Base-by-base conservation (phyloP, 2,329 filamentous ascomycete genomes). In the Colletotrichum kahawae region DNA sequence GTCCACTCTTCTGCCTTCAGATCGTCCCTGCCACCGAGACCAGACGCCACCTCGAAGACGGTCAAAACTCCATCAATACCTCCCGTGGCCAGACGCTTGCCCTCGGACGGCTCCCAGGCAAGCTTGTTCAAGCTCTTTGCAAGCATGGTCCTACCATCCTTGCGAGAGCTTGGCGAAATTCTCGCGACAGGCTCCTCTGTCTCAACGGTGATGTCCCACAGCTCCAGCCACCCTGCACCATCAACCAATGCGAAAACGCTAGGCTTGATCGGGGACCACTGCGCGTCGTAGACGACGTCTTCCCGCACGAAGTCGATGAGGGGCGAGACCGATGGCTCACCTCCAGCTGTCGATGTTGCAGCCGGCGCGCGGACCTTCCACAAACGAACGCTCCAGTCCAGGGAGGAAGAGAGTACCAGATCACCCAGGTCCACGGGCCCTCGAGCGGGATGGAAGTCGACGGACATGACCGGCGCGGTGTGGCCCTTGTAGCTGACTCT, bases 341-440 rank as follows among this genome's bases (percentile, higher is more conserved):
- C 78, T 14, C 87, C 88, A 31, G 89, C 88, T 1, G 93, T 93
- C 18, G 91, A 92, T 6, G 92, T 93, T 4, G 93, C 93, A 1
- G 94, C 93, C 2, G 95, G 94, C 2, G 95, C 93, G 54, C 95
- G 94, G 16, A 98, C 94, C 84, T 97, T 97, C 97, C 97, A 99
- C 18, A 99, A 88, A 86, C 98, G 98, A 79, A 98, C 95, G 79
- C 94, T 97, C 97, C 97, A 99, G 86, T 99, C 97, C 9, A 99
- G 89, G 57, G 94, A 96, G 5, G 95, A 94, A n/a, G 94, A 96
- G 65, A 99, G 91, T 74, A 98, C 95, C 7, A 99, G 88, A 81
- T 99, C 97, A 33, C 96, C 96, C 7, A 99, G 92, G 84, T 99
- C 97, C 67, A 99, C 93, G 4, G 96, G 95, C 2, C 97, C 97